phyloP scores from a whole-genome alignment of 192 early-diverging fungal genomes.

The Pecoramyces ruminantium region DNA sequence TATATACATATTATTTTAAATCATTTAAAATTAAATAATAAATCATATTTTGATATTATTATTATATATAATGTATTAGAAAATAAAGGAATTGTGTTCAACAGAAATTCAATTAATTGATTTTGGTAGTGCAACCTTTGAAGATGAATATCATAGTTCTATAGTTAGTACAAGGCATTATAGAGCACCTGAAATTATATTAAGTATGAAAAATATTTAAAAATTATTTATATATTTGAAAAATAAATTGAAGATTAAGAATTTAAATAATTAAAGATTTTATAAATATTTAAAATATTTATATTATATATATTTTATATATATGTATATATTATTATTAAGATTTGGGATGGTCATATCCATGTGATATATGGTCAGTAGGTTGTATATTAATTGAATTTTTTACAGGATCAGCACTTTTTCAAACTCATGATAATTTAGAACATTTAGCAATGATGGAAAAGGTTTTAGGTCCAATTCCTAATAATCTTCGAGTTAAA shows the following conservation, averaged over 20 bases:
- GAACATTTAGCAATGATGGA: conserved; percentile 98
- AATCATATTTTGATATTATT: too few relatives aligned
- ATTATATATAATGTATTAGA: too few relatives aligned
- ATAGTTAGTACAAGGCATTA: conserved; percentile 93
- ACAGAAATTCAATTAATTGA: conserved; percentile 82
- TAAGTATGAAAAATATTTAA: conserved; percentile 19
- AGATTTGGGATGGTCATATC: conserved; percentile 76
- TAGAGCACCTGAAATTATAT: conserved; percentile 90
- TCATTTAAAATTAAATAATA: too few relatives aligned
- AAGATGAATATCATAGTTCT: conserved; percentile 78
- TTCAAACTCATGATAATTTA: conserved; percentile 93
- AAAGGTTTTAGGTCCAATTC: conserved; percentile 60
- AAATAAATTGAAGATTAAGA: too few relatives aligned
- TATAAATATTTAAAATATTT: too few relatives aligned
- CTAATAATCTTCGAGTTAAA: conserved; percentile 12
- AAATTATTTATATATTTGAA: too few relatives aligned
- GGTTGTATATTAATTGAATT: conserved; percentile 95
- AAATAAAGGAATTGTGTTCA: conserved; percentile 38
- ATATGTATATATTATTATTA: too few relatives aligned
- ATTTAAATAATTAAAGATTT: too few relatives aligned
- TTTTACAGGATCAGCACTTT: conserved; percentile 83
- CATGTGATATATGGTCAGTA: conserved; percentile 95
- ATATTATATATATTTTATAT: too few relatives aligned
- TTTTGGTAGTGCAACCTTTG: conserved; percentile 89
- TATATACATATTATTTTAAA: too few relatives aligned